phyloP scores from a whole-genome alignment of 306 rosid species.

The Morella rubra region DNA sequence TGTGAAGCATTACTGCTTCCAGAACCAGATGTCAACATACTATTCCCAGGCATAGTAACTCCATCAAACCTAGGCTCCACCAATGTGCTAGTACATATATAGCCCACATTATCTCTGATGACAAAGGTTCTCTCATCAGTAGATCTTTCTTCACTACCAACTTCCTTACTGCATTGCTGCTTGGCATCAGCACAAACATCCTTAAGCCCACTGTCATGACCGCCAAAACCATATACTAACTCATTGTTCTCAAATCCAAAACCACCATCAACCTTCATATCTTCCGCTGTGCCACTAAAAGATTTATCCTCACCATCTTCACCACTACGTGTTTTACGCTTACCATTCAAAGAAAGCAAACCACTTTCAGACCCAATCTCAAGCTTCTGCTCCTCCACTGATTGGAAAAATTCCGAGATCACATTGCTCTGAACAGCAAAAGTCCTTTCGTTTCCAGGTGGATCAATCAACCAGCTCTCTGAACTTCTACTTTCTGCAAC shows the following conservation, averaged over 20 bases:
- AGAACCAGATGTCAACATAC: slow-evolving; percentile 26
- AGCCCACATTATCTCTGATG: slow-evolving; percentile 22
- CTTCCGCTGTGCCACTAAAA: slow-evolving; percentile 25
- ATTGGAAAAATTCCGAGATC: slow-evolving; percentile 21
- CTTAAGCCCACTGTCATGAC: slow-evolving; percentile 24
- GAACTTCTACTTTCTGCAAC: slow-evolving; percentile 28
- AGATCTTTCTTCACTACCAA: slow-evolving; percentile 27
- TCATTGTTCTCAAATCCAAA: slow-evolving; percentile 27
- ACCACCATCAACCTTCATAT: slow-evolving; percentile 31
- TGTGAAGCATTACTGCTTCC: slow-evolving; percentile 29
- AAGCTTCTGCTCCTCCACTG: slow-evolving; percentile 28
- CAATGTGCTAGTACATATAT: slow-evolving; percentile 35
- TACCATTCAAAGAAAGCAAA: slow-evolving; percentile 35
- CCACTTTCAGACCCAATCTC: slow-evolving; percentile 32
- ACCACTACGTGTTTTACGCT: slow-evolving; percentile 24
- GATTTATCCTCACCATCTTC: slow-evolving; percentile 27
- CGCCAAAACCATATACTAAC: slow-evolving; percentile 28
- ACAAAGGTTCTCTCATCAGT: slow-evolving; percentile 27
- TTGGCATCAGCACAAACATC: slow-evolving; percentile 27
- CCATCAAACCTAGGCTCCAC: slow-evolving; percentile 31
- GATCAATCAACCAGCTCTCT: slow-evolving; percentile 23
- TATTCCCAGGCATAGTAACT: slow-evolving; percentile 33
- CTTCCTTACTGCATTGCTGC: slow-evolving; percentile 36
- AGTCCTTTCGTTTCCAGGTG: slow-evolving; percentile 28
- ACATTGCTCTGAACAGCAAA: slow-evolving; percentile 25